These are phyloP conservation scores for Monilinia fructicola DNA, from an alignment of 2,329 filamentous ascomycete genomes.

Conservation along the genomic window DNA sequence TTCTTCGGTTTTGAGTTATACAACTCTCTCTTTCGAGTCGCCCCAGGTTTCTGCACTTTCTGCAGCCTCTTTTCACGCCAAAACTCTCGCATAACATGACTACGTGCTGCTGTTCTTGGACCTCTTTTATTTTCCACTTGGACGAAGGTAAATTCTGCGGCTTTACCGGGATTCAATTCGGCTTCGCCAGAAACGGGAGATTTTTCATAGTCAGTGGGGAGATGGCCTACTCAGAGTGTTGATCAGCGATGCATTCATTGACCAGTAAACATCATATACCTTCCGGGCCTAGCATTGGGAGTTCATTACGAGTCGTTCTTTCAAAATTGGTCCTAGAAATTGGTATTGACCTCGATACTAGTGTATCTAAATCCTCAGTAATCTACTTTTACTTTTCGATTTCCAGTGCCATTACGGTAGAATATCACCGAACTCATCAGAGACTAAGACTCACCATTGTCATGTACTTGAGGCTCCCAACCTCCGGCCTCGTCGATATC, in stretches of 20 bases:
- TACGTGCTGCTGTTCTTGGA: conserved; percentile 8
- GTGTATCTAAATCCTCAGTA: background rate
- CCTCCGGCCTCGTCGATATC: no score
- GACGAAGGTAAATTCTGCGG: background rate
- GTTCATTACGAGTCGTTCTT: background rate
- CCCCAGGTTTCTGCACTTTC: background rate
- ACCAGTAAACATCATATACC: background rate
- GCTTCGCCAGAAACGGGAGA: background rate
- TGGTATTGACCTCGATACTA: background rate
- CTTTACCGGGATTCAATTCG: background rate
- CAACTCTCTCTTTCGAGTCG: background rate
- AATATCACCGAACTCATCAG: background rate
- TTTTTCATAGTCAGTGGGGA: background rate
- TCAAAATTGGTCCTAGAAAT: background rate
- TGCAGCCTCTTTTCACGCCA: conserved; percentile 14
- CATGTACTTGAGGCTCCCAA: background rate
- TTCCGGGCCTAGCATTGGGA: background rate
- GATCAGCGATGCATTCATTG: background rate
- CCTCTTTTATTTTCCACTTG: conserved; percentile 2
- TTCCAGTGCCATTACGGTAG: background rate
- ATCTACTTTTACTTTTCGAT: background rate
- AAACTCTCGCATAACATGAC: conserved; percentile 18
- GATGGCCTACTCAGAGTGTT: background rate
- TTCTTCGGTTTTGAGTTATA: background rate
- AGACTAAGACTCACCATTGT: background rate